Percentiles rank a stretch among this genome's conserved stretches.
Evolutionary conservation across 805 yeast genomes (phyloP).

Genomic region (Kluyveromyces dobzhanskii): DNA sequence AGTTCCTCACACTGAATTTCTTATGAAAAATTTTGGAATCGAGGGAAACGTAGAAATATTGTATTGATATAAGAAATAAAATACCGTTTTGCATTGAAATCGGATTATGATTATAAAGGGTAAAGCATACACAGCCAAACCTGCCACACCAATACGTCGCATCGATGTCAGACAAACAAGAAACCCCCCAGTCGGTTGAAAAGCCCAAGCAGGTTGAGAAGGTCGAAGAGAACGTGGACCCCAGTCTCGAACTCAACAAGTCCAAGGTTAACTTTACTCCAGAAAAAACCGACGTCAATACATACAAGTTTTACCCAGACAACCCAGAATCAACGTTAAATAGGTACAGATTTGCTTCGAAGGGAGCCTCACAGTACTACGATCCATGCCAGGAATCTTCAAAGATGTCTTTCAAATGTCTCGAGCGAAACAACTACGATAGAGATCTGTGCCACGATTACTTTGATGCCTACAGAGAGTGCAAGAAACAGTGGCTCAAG

Average conservation of each 20-base stretch:
- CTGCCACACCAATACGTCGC: too few species aligned
- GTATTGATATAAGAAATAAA: too few species aligned
- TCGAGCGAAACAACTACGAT: conserved; percentile 70
- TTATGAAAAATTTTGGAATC: too few species aligned
- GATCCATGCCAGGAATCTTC: conserved; percentile 92
- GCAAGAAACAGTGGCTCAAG: conserved; percentile 66
- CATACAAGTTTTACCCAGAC: conserved; percentile 55
- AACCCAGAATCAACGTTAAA: conserved; percentile 68
- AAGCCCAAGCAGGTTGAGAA: background rate
- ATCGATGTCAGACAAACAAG: too few species aligned
- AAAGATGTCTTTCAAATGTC: conserved; percentile 76
- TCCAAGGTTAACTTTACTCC: conserved; percentile 19
- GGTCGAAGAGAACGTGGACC: conserved; percentile 6
- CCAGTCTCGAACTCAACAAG: conserved; percentile 9
- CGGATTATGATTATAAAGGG: too few species aligned
- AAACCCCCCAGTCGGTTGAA: too few species aligned
- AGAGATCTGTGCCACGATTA: conserved; percentile 65
- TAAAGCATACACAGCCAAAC: too few species aligned
- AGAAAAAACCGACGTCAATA: conserved; percentile 11
- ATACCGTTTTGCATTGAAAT: too few species aligned
- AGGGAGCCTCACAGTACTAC: conserved; percentile 75
- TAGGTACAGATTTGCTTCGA: conserved; percentile 57
- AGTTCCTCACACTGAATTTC: background rate
- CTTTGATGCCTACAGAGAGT: conserved; percentile 88
- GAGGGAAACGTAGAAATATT: too few species aligned